Conservation (phyloP, 305 asterid genomes). For the Euphrasia arctica region DNA sequence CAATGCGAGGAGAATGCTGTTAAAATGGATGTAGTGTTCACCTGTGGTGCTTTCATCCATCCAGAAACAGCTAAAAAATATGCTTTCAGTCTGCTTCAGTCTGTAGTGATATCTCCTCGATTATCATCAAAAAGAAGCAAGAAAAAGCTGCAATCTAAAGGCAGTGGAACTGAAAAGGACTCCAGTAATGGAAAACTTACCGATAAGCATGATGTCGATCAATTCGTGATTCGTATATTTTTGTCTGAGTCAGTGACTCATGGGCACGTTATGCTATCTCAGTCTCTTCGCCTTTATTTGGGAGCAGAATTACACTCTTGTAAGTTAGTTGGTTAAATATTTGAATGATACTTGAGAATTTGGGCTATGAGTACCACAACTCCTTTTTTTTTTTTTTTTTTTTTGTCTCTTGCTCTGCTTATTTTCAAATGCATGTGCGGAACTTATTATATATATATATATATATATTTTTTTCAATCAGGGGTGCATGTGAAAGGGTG, state of each 20-base stretch:
- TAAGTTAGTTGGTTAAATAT: constrained; percentile 43
- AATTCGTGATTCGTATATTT: constrained; percentile 46
- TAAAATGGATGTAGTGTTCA: constrained; percentile 61
- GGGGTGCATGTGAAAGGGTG: constrained; percentile 70
- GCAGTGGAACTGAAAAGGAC: constrained; percentile 47
- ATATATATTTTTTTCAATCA: constrained; percentile 34
- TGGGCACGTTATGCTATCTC: constrained; percentile 91
- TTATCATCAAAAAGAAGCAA: constrained; percentile 40
- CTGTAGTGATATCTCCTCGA: constrained; percentile 59
- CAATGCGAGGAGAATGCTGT: constrained; percentile 49
- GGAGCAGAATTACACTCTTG: constrained; percentile 82
- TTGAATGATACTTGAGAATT: constrained; percentile 24
- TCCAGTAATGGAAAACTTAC: constrained; percentile 34
- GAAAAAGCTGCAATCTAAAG: constrained; percentile 41
- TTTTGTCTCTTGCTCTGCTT: constrained; percentile 1
- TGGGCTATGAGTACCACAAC: background rate
- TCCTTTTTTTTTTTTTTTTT: constrained; percentile 16
- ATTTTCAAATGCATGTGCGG: constrained; percentile 1
- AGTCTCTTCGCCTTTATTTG: constrained; percentile 81
- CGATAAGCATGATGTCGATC: constrained; percentile 37
- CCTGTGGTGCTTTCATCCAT: constrained; percentile 73
- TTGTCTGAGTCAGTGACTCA: constrained; percentile 75
- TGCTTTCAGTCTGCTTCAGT: constrained; percentile 58
- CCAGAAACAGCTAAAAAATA: constrained; percentile 79
- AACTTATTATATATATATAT: too few species aligned